Evolutionary conservation across 345 rosid genomes (phyloP).

Genomic region (Jatropha curcas): DNA sequence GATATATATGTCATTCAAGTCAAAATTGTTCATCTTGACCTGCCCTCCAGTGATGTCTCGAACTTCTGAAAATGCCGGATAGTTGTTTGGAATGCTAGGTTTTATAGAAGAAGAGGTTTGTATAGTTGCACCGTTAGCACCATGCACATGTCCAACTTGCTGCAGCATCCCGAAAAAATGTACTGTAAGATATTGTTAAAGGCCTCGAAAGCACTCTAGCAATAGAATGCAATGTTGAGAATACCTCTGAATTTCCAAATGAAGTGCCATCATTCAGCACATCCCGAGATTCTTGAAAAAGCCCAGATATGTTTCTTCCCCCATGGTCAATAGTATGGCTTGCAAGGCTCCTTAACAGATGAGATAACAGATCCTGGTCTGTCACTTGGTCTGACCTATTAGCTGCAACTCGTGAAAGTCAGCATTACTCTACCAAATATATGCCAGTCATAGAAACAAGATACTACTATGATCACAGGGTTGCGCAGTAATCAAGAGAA

Average conservation of each 20-base stretch:
- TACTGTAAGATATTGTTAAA: conserved; percentile 38
- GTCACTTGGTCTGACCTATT: conserved; percentile 57
- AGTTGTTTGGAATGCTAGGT: conserved; percentile 25
- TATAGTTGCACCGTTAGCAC: conserved; percentile 28
- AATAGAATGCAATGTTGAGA: conserved; percentile 50
- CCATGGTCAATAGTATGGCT: conserved; percentile 52
- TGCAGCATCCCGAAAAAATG: conserved; percentile 39
- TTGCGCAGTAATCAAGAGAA: neutral
- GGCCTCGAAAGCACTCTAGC: conserved; percentile 45
- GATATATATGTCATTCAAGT: conserved; percentile 79
- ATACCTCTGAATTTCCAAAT: conserved; percentile 47
- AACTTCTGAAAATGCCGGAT: conserved; percentile 31
- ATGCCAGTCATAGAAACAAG: neutral
- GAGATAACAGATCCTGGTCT: conserved; percentile 79
- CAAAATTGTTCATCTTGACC: conserved; percentile 78
- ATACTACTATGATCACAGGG: neutral
- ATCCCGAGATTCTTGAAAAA: conserved; percentile 62
- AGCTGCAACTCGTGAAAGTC: conserved; percentile 54
- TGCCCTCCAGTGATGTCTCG: conserved; percentile 46
- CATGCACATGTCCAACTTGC: conserved; percentile 39
- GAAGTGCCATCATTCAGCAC: conserved; percentile 45
- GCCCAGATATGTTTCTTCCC: conserved; percentile 62
- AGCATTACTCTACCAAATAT: conserved; percentile 4
- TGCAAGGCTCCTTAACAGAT: conserved; percentile 80
- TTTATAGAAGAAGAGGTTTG: conserved; percentile 24